Conservation (phyloP, 1,284 basidiomycete species). For the Calocybe gambosa region DNA sequence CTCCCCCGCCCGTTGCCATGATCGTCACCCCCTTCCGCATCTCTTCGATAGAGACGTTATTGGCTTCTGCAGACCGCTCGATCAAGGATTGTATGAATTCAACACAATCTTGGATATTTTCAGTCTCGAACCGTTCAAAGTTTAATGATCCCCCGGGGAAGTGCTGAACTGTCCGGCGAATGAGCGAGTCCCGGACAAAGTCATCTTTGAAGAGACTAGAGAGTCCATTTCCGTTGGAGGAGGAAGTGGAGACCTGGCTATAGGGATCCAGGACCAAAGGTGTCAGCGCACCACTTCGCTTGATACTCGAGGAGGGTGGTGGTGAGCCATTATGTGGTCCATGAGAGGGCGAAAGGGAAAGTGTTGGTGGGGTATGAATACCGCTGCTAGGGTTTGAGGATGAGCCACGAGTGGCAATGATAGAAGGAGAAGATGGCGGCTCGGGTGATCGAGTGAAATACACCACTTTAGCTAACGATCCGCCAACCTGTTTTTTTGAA, state of each 20-base stretch:
- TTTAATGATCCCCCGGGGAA: slow-evolving; percentile 96
- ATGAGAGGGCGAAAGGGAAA: slow-evolving; percentile 40
- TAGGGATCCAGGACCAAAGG: slow-evolving; percentile 65
- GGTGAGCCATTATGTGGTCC: slow-evolving; percentile 24
- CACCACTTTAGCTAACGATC: slow-evolving; percentile 96
- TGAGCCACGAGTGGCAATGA: slow-evolving; percentile 47
- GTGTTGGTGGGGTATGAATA: slow-evolving; percentile 37
- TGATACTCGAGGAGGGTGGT: slow-evolving; percentile 33
- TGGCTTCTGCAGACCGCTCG: slow-evolving; percentile 79
- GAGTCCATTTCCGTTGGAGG: slow-evolving; percentile 30
- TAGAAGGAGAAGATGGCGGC: slow-evolving; percentile 64
- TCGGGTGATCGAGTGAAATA: slow-evolving; percentile 94
- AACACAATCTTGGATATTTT: slow-evolving; percentile 82
- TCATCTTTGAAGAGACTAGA: slow-evolving; percentile 38
- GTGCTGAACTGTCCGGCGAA: slow-evolving; percentile 71
- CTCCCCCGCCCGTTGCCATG: slow-evolving; percentile 97
- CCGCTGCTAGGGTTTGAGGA: slow-evolving; percentile 37
- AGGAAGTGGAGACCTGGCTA: slow-evolving; percentile 13
- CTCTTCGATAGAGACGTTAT: slow-evolving; percentile 82
- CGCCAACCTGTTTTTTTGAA: slow-evolving; percentile 68
- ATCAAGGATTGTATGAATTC: slow-evolving; percentile 88
- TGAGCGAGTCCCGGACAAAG: slow-evolving; percentile 55
- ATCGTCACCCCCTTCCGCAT: slow-evolving; percentile 96
- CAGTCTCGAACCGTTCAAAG: slow-evolving; percentile 96
- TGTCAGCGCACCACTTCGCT: slow-evolving; percentile 73